Evolutionary conservation across 495 filamentous ascomycete species (phyloP).

Genomic region (Hypoxylon fragiforme): DNA sequence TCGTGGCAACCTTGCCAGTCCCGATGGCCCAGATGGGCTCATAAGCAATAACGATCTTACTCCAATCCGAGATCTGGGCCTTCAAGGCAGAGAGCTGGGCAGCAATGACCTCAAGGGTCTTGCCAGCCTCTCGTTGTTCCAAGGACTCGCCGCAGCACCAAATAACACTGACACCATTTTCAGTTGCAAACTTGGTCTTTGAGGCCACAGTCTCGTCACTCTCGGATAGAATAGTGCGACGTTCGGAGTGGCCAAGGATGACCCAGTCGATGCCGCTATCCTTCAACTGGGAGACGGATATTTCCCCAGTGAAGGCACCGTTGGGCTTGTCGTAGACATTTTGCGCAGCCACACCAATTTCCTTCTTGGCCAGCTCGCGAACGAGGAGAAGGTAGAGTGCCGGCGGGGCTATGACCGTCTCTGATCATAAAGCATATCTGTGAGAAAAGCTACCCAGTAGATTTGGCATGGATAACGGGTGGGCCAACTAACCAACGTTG

Average conservation of each 20-base stretch:
- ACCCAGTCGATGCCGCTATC: conserved; percentile 87
- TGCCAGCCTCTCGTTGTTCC: conserved; percentile 83
- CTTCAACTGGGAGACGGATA: conserved; percentile 85
- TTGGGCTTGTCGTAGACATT: conserved; percentile 97
- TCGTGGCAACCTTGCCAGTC: conserved; percentile 94
- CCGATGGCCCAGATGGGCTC: conserved; percentile 99
- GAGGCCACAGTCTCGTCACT: conserved; percentile 81
- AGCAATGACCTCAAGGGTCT: conserved; percentile 91
- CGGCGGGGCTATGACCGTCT: conserved; percentile 93
- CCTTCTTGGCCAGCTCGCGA: conserved; percentile 65
- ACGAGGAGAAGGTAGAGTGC: conserved; percentile 87
- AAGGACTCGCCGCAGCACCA: conserved; percentile 95
- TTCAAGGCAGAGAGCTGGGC: conserved; percentile 70
- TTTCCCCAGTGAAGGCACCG: conserved; percentile 96
- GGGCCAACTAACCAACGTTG: conserved; percentile 60
- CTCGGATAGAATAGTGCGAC: conserved; percentile 84
- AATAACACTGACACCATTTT: conserved; percentile 86
- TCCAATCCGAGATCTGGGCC: conserved; percentile 78
- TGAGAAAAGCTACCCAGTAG: conserved; percentile 3
- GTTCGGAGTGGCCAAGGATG: conserved; percentile 91
- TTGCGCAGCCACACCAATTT: conserved; percentile 83
- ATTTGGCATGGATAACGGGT: background rate
- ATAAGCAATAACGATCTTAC: conserved; percentile 93
- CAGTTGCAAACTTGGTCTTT: conserved; percentile 89
- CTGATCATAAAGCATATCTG: conserved; percentile 43